Percentiles rank a stretch among this genome's conserved stretches.
These are phyloP conservation scores for Harringtonia lauricola DNA, from an alignment of 2,329 filamentous ascomycete species.

Conservation along the genomic window DNA sequence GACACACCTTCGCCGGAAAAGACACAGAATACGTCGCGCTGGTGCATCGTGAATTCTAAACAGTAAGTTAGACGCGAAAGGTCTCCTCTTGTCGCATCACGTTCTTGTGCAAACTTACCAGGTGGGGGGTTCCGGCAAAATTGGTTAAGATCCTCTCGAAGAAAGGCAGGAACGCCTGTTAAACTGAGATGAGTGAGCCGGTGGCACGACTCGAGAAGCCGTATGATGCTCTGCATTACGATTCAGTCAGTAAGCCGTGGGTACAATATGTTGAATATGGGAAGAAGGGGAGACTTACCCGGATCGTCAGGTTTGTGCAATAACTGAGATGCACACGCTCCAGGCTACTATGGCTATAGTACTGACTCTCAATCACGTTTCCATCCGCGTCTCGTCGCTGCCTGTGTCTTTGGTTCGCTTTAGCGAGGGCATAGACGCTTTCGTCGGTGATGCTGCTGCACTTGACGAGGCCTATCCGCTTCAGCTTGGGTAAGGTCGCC, in stretches of 20 bases:
- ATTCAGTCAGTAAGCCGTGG: conserved; percentile 17
- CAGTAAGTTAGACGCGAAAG: not conserved
- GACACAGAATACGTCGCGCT: conserved; percentile 92
- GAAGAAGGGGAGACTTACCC: conserved; percentile 41
- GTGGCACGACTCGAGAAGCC: conserved; percentile 80
- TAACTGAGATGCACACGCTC: conserved; percentile 96
- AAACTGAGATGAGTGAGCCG: conserved; percentile 88
- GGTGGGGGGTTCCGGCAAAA: conserved; percentile 81
- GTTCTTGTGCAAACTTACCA: conserved; percentile 31
- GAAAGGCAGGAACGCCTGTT: conserved; percentile 85
- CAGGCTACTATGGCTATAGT: conserved; percentile 52
- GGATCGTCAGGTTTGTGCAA: conserved; percentile 72
- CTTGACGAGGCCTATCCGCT: conserved; percentile 91
- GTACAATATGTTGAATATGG: too few species aligned
- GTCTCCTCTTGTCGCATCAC: not conserved
- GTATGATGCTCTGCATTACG: conserved; percentile 65
- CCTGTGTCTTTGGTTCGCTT: conserved; percentile 46
- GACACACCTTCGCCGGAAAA: conserved; percentile 83
- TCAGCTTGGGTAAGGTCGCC: conserved; percentile 80
- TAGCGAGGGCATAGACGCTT: conserved; percentile 76
- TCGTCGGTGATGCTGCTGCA: conserved; percentile 82
- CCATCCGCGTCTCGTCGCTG: conserved; percentile 37
- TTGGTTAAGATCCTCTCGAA: conserved; percentile 69
- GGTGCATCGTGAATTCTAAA: conserved; percentile 85
- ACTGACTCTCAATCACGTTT: conserved; percentile 37